These are phyloP conservation scores for Coemansia sp. DNA, from an alignment of 192 early-diverging fungal genomes.

Conservation along the genomic window DNA sequence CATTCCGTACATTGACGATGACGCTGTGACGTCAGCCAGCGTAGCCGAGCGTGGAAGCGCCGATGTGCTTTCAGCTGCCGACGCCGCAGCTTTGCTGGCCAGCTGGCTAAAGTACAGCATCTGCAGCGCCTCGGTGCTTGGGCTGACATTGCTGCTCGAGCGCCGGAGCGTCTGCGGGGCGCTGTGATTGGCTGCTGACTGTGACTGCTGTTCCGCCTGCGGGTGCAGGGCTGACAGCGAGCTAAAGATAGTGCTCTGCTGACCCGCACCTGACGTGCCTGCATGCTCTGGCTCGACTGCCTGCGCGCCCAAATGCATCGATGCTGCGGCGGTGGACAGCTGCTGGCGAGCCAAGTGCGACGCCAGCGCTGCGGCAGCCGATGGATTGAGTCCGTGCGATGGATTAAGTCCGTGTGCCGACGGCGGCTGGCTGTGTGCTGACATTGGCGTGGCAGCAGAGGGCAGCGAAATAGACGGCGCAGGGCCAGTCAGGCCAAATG, in stretches of 20 bases:
- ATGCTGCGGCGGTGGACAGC: constrained; percentile 15
- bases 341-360: constrained; percentile 43
- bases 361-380: constrained; percentile 25
- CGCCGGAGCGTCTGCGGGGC: constrained; percentile 9
- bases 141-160: background rate
- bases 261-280: background rate
- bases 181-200: constrained; percentile 6
- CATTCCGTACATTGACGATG: constrained; percentile 19
- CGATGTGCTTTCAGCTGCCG: constrained; percentile 14
- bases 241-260: background rate
- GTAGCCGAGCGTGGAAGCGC: constrained; percentile 19
- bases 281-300: background rate
- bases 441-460: background rate
- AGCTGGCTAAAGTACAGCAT: constrained; percentile 53
- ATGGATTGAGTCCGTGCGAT: constrained; percentile 22
- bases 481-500: constrained; percentile 33
- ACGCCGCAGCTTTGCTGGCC: constrained; percentile 35
- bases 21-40: constrained; percentile 7
- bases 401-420: background rate
- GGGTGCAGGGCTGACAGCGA: constrained; percentile 8
- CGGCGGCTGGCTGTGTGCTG: constrained; percentile 5
- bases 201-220: background rate
- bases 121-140: constrained; percentile 39
- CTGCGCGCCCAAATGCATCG: constrained; percentile 4
- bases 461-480: constrained; percentile 6